Percentiles rank a stretch among this genome's conserved stretches.
Evolutionary conservation across 2,329 filamentous ascomycete genomes (phyloP).

Genomic region (Corinectria fuckeliana): DNA sequence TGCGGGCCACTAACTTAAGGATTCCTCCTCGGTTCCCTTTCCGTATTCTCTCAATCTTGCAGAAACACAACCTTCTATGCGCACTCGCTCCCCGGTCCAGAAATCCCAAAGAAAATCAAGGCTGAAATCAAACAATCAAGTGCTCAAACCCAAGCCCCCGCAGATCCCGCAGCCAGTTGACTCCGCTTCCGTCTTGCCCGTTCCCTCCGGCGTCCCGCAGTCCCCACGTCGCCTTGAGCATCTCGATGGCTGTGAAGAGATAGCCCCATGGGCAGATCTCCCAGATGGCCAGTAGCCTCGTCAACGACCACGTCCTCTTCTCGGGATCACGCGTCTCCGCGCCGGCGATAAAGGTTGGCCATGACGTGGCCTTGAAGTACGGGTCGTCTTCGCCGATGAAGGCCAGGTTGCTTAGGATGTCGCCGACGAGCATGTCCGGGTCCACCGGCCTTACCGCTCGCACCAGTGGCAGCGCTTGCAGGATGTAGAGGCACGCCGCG

Average conservation of each 20-base stretch:
- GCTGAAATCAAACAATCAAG: constrained; percentile 50
- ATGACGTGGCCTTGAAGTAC: constrained; percentile 66
- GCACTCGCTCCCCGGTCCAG: not conserved
- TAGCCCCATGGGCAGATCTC: constrained; percentile 58
- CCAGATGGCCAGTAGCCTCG: constrained; percentile 53
- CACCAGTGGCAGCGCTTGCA: constrained; percentile 50
- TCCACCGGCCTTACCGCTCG: constrained; percentile 47
- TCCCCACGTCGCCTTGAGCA: constrained; percentile 55
- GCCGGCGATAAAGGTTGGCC: constrained; percentile 64
- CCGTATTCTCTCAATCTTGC: constrained; percentile 4
- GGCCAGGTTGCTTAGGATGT: constrained; percentile 58
- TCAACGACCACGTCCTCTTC: constrained; percentile 58
- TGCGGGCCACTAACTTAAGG: not conserved
- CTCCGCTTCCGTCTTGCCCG: constrained; percentile 23
- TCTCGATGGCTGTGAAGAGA: constrained; percentile 57
- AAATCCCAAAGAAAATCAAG: constrained; percentile 9
- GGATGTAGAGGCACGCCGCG: constrained; percentile 55
- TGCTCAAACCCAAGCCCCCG: constrained; percentile 53
- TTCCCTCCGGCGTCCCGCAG: constrained; percentile 45
- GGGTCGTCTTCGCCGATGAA: constrained; percentile 55
- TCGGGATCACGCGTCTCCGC: constrained; percentile 57
- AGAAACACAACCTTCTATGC: not conserved
- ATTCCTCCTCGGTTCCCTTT: not conserved
- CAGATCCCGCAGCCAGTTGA: constrained; percentile 52
- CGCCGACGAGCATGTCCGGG: constrained; percentile 53